Conservation (phyloP, 1,139 yeast genomes). For the Saccharomyces hybrid region DNA sequence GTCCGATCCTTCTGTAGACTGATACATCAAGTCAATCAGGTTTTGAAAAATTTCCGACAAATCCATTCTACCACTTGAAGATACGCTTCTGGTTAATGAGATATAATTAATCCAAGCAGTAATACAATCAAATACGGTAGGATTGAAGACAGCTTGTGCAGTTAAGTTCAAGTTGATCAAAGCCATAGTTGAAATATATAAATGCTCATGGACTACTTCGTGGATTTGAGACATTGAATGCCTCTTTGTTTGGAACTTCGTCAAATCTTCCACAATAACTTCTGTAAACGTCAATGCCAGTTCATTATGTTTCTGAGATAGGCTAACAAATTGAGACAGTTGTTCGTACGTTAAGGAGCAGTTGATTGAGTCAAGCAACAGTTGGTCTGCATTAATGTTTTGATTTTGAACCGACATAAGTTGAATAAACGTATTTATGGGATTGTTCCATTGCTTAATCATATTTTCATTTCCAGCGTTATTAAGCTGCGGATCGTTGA, state of each 20-base stretch:
- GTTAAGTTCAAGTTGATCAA: constrained; percentile 24
- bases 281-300: constrained; percentile 37
- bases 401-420: constrained; percentile 16
- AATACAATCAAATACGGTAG: constrained; percentile 29
- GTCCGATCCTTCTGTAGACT: constrained; percentile 18
- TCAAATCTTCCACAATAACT: constrained; percentile 48
- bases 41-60: constrained; percentile 31
- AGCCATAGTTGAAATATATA: constrained; percentile 30
- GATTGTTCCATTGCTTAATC: constrained; percentile 34
- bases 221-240: constrained; percentile 23
- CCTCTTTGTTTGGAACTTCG: constrained; percentile 26
- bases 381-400: constrained; percentile 8
- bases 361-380: constrained; percentile 14
- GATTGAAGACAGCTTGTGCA: constrained; percentile 6
- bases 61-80: constrained; percentile 34
- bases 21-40: constrained; percentile 28
- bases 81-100: constrained; percentile 35
- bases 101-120: constrained; percentile 38
- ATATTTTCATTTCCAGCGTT: constrained; percentile 1
- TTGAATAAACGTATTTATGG: constrained; percentile 32
- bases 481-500: constrained; percentile 21
- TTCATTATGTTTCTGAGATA: constrained; percentile 18
- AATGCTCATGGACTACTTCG: constrained; percentile 25
- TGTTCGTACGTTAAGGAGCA: constrained; percentile 19
- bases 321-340: constrained; percentile 22